Evolutionary conservation across 2,329 filamentous ascomycete species (phyloP).

Genomic region (Penicillium sp.): DNA sequence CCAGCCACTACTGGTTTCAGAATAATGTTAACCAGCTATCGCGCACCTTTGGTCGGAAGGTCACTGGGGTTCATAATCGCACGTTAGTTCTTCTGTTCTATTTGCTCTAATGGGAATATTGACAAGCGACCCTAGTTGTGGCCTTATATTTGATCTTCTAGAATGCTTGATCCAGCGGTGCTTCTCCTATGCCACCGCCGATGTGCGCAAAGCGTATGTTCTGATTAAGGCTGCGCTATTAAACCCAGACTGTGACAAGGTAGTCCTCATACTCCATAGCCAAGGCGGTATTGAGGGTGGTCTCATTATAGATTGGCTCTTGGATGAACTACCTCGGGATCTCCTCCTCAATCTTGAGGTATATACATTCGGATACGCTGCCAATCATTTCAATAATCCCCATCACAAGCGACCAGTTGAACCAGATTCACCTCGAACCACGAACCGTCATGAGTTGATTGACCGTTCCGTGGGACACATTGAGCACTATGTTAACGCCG

Average conservation of each 20-base stretch:
- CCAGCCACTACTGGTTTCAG: conserved; percentile 58
- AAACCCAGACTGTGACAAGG: conserved; percentile 57
- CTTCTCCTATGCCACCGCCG: conserved; percentile 64
- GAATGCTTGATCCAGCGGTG: conserved; percentile 73
- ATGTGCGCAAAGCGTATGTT: conserved; percentile 56
- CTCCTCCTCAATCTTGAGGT: conserved; percentile 65
- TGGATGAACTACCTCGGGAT: conserved; percentile 63
- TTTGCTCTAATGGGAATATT: neutral
- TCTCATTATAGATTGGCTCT: conserved; percentile 68
- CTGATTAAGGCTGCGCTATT: conserved; percentile 59
- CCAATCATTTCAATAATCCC: conserved; percentile 78
- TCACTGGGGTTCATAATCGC: conserved; percentile 69
- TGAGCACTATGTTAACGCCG: conserved; percentile 71
- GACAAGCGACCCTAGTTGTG: conserved; percentile 35
- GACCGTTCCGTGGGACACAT: conserved; percentile 55
- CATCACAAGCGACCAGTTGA: conserved; percentile 36
- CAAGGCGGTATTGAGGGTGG: conserved; percentile 71
- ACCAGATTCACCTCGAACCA: neutral
- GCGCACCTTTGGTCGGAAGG: conserved; percentile 63
- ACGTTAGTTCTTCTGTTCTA: conserved; percentile 45
- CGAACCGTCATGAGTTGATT: neutral
- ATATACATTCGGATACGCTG: conserved; percentile 69
- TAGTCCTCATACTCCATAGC: conserved; percentile 69
- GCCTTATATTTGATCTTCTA: conserved; percentile 68
- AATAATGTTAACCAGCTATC: conserved; percentile 66